Evolutionary conservation across 202 grass and related monocot species (phyloP).

Genomic region (Musa balbisiana): DNA sequence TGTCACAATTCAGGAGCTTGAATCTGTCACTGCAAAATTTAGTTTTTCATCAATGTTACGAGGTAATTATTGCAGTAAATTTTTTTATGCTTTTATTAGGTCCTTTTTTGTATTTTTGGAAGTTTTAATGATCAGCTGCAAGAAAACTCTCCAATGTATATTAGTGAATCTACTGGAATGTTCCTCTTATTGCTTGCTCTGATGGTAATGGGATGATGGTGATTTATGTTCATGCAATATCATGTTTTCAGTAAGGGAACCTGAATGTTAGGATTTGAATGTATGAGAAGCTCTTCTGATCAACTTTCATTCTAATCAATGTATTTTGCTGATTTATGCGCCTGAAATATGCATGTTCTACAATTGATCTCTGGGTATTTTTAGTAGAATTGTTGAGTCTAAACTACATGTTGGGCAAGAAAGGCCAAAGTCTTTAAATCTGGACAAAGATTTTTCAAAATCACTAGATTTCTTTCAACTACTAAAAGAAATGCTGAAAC

Average conservation of each 20-base stretch:
- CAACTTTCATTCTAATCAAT: neutral
- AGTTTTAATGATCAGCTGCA: neutral
- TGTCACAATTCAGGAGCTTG: slow-evolving; percentile 69
- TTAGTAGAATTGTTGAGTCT: neutral
- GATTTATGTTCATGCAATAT: neutral
- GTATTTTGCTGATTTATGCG: neutral
- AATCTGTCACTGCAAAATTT: slow-evolving; percentile 58
- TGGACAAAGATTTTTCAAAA: neutral
- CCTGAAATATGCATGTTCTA: neutral
- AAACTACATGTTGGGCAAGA: neutral
- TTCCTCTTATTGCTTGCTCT: neutral
- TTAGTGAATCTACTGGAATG: neutral
- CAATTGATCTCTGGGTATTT: neutral
- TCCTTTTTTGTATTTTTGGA: neutral
- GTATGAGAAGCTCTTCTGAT: neutral
- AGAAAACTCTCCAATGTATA: neutral
- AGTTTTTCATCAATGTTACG: slow-evolving; percentile 89
- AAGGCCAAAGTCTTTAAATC: neutral
- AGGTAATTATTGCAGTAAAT: slow-evolving; percentile 36
- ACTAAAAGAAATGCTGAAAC: neutral
- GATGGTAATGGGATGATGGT: neutral
- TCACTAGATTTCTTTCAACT: neutral
- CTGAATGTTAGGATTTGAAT: neutral
- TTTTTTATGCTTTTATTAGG: neutral
- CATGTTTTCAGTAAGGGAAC: neutral